Base-by-base conservation (phyloP, 352 stramenopile genomes). In the Phytophthora litchii region DNA sequence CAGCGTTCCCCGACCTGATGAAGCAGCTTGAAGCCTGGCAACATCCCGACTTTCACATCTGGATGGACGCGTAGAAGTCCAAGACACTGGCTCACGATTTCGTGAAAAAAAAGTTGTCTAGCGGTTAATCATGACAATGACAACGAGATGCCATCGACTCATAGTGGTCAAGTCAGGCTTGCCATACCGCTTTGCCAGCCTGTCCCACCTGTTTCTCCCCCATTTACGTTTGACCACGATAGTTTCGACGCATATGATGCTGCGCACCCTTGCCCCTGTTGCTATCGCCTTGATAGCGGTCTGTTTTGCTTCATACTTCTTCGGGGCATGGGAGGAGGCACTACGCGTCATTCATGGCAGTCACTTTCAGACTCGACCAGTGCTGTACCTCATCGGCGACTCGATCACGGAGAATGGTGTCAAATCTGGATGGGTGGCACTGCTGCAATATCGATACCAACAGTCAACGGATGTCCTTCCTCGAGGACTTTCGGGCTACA, bases 321-420 rank as follows among this genome's bases (percentile, higher is more conserved):
- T 70, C 8, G 48, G 47, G 6, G 35, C 47, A 13, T 60, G 54
- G 60, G 36, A 57, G 12, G 32, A 60, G 16, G 23, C n/a, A 13
- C 16, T 63, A 10, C 51, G 21, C 25, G 12, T 37, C 11, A 50
- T 56, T 19, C 12, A 12, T 17, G 25, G 47, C 14, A 16, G 32
- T 16, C 21, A 21, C 7, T n/a, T 38, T 29, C 31, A 13, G 40
- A 50, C 35, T 37, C 72, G 72, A 0, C 74, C 72, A 14, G 49
- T 64, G 35, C 51, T 89, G 31, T 60, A 83, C 13, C 68, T 89
- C 8, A 29, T 79, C 13, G 83, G 83, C 13, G 83, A 92, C 66
- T 92, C 83, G 21, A 76, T 90, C 67, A 92, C 82, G 29, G 60
- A 90, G 59, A 55, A 70, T 21, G 79, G 72, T 5, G 70, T 60